Percentiles rank a stretch among this genome's conserved stretches.
Evolutionary conservation across 352 stramenopile genomes (phyloP).

Genomic region (Phytopythium oedochilum): DNA sequence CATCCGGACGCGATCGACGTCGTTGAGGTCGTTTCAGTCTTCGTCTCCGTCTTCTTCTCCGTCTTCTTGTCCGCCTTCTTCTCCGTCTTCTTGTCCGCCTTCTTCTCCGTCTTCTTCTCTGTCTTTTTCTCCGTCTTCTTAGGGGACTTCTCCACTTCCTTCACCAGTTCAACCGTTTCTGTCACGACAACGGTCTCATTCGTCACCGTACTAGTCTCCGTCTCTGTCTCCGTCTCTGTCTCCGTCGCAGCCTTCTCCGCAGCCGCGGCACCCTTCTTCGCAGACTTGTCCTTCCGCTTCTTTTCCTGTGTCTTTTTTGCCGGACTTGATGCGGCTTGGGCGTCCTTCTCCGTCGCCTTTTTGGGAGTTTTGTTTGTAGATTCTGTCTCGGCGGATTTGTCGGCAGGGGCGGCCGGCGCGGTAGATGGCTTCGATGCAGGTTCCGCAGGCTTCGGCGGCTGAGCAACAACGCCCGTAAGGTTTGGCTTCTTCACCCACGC

Average conservation of each 20-base stretch:
- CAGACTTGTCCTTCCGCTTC: constrained; percentile 34
- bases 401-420: not conserved
- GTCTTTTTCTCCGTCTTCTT: constrained; percentile 19
- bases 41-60: constrained; percentile 24
- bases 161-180: constrained; percentile 17
- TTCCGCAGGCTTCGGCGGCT: constrained; percentile 19
- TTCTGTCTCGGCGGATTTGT: constrained; percentile 1
- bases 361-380: not conserved
- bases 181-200: constrained; percentile 14
- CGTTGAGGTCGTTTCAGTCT: constrained; percentile 10
- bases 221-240: constrained; percentile 2
- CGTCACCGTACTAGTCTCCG: not conserved
- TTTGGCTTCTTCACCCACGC: constrained; percentile 77
- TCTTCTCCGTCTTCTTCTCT: constrained; percentile 14
- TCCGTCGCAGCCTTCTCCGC: not conserved
- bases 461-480: constrained; percentile 29
- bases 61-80: constrained; percentile 7
- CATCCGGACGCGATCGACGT: constrained; percentile 48
- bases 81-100: constrained; percentile 14
- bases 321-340: constrained; percentile 17
- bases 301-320: constrained; percentile 44
- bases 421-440: not conserved
- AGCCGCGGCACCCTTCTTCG: constrained; percentile 10
- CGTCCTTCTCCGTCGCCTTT: not conserved
- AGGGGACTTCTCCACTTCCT: constrained; percentile 25